Conservation (phyloP, 768 basidiomycete species). For the Favolaschia claudopus region DNA sequence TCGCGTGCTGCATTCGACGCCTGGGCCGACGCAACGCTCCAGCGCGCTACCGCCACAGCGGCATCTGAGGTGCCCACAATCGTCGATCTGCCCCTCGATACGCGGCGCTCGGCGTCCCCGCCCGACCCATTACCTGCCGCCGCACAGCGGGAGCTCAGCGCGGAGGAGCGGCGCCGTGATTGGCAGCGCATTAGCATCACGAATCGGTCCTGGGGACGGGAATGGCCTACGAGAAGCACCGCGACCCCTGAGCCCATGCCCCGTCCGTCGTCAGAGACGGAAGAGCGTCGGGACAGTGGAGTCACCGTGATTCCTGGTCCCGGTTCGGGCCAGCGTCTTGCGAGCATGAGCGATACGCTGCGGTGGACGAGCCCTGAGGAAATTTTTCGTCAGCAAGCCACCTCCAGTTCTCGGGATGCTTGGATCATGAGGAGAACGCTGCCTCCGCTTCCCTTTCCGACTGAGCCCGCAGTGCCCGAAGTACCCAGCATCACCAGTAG, state of each 20-base stretch:
- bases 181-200: neutral
- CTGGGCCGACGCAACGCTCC: conserved; percentile 26
- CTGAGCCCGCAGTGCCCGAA: too few relatives aligned
- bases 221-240: conserved; percentile 12
- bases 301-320: too few relatives aligned
- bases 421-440: too few relatives aligned
- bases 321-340: too few relatives aligned
- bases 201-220: neutral
- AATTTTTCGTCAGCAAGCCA: too few relatives aligned
- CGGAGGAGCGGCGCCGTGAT: conserved; percentile 16
- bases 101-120: neutral
- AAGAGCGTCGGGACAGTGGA: too few relatives aligned
- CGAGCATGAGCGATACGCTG: too few relatives aligned
- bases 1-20: conserved; percentile 15
- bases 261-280: neutral
- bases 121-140: neutral
- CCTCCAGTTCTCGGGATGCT: too few relatives aligned
- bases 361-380: too few relatives aligned
- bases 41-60: conserved; percentile 22
- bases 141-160: conserved; percentile 1
- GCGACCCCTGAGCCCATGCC: conserved; percentile 1
- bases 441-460: too few relatives aligned
- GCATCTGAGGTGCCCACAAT: neutral
- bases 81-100: conserved; percentile 10
- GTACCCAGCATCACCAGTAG: too few relatives aligned